Base-by-base conservation (phyloP, 192 early-diverging fungal species). In the Entomortierella chlamydospora region DNA sequence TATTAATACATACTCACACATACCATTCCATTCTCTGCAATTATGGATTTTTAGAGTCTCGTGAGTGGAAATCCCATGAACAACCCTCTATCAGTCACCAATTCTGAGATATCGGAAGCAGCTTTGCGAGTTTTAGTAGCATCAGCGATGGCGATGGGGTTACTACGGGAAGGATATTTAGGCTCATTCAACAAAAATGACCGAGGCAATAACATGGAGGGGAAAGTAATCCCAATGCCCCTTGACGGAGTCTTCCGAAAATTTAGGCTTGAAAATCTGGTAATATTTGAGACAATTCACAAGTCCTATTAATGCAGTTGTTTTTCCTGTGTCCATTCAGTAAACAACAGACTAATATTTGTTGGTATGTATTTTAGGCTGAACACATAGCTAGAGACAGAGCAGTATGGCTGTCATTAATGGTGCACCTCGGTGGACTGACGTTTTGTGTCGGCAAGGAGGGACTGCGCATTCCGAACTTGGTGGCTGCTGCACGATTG, bases 371-470 rank as follows among this genome's bases (percentile, higher is more conserved):
- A n/a, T 59, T 65, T 52, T 28, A 73, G 72, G 63, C 57, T 56
- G 42, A 39, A 7, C 39, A 66, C 1, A 45, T 73, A 66, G 34
- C 49, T 50, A 54, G 18, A 61, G 50, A 49, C 57, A 60, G 41
- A 58, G 68, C 53, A 56, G 56, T 68, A 20, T 80, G 76, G 76
- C 57, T 79, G 68, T 70, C 61, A 25, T 70, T 47, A 50, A 69
- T 79, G 74, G 67, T 65, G 25, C 57, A 70, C 59, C 22, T 66
- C 51, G 68, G 76, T 58, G 68, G 77, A 56, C 50, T 71, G 37
- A 71, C 50, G 7, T 71, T 66, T 71, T 65, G 62, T 57, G 49
- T 60, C 43, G 28, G 64, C 23, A 71, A 81, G 70, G 72, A 67
- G 58, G 64, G 51, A 52, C 64, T 72, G 42, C 42, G 52, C 25